Conservation (phyloP, 257 asterid species). For the Perilla frutescens region DNA sequence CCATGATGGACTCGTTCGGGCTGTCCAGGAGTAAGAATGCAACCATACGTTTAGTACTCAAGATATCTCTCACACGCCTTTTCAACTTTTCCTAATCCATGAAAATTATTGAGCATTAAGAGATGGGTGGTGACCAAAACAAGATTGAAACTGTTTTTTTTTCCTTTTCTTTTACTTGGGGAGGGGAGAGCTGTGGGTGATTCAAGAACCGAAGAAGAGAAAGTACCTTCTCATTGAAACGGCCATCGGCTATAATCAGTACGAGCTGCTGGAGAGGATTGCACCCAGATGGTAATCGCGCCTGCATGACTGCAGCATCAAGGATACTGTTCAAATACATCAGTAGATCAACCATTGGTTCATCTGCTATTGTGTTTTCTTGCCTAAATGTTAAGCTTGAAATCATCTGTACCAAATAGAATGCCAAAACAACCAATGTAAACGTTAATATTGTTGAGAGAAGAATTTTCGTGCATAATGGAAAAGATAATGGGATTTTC, state of each 20-base stretch:
- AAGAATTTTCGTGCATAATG: not conserved
- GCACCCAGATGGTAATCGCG: conserved; percentile 83
- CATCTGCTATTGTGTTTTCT: conserved; percentile 79
- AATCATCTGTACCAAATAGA: conserved; percentile 64
- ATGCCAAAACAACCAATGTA: conserved; percentile 9
- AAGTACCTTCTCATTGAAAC: conserved; percentile 81
- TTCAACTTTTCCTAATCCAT: conserved; percentile 62
- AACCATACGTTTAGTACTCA: conserved; percentile 83
- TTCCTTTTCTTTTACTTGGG: not conserved
- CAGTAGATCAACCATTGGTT: conserved; percentile 85
- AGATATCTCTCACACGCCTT: conserved; percentile 73
- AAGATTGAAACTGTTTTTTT: too few species aligned
- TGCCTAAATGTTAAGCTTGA: conserved; percentile 89
- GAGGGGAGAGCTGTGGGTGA: not conserved
- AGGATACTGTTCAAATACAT: conserved; percentile 76
- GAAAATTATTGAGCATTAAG: conserved; percentile 3
- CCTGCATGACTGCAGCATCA: conserved; percentile 62
- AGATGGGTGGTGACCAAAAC: not conserved
- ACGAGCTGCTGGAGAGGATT: conserved; percentile 98
- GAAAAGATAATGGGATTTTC: not conserved
- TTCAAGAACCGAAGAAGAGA: conserved; percentile 6
- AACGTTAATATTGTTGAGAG: not conserved
- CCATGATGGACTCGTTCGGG: conserved; percentile 72
- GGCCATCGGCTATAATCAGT: conserved; percentile 89
- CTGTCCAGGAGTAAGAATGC: conserved; percentile 84